These are phyloP conservation scores for Fusarium buharicum DNA, from an alignment of 2,329 filamentous ascomycete species.

Conservation along the genomic window DNA sequence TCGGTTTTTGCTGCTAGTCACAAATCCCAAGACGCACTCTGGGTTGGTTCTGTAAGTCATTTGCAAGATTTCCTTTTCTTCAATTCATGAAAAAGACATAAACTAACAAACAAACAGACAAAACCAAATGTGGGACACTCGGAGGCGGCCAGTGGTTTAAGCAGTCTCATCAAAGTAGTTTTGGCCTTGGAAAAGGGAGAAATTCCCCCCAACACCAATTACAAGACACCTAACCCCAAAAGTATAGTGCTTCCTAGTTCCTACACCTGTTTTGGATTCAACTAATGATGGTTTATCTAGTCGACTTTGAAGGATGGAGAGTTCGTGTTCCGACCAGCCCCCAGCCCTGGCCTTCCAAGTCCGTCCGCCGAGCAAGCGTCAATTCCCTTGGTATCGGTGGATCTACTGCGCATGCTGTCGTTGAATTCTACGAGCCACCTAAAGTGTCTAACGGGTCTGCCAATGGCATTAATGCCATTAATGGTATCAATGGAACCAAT, in stretches of 20 bases:
- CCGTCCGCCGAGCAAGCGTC: conserved; percentile 46
- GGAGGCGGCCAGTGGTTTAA: conserved; percentile 45
- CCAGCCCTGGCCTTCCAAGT: conserved; percentile 40
- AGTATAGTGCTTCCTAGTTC: conserved; percentile 13
- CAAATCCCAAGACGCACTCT: conserved; percentile 47
- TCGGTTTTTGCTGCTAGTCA: conserved; percentile 45
- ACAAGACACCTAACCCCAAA: conserved; percentile 43
- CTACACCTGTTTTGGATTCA: not conserved
- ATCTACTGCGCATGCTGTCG: conserved; percentile 56
- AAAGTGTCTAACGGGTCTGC: not conserved
- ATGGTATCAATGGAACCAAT: not conserved
- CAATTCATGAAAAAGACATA: not conserved
- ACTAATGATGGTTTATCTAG: conserved; percentile 14
- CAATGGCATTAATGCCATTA: not conserved
- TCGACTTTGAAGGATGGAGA: conserved; percentile 41
- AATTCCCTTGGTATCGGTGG: conserved; percentile 56
- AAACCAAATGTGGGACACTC: conserved; percentile 46
- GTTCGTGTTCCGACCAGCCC: conserved; percentile 37
- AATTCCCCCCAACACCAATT: conserved; percentile 44
- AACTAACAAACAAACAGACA: conserved; percentile 43
- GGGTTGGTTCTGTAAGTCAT: conserved; percentile 57
- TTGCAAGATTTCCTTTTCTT: not conserved
- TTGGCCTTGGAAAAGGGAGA: conserved; percentile 42
- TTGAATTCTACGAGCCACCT: conserved; percentile 45
- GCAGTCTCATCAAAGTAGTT: conserved; percentile 44